Conservation (phyloP, 2,329 filamentous ascomycete species). For the Aspergillus sp. region DNA sequence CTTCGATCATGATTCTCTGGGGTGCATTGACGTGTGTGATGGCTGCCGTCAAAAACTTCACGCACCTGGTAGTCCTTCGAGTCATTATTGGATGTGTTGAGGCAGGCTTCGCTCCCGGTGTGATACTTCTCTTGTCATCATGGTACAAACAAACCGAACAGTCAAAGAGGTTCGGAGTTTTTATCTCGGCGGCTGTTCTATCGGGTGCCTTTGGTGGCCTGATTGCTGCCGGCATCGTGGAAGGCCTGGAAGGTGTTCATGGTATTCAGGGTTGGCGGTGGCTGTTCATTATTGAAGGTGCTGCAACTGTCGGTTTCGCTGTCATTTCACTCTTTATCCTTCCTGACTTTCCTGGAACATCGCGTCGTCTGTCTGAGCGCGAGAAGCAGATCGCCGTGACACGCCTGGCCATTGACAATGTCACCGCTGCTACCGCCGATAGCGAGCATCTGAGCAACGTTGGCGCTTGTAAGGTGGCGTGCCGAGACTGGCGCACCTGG, state of each 20-base stretch:
- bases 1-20: conserved; percentile 53
- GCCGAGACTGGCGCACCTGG: conserved; percentile 33
- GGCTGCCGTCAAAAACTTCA: conserved; percentile 44
- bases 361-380: conserved; percentile 32
- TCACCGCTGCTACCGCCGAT: conserved; percentile 11
- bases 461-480: not conserved
- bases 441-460: not conserved
- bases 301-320: conserved; percentile 42
- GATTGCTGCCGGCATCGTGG: conserved; percentile 46
- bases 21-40: conserved; percentile 47
- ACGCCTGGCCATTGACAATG: conserved; percentile 14
- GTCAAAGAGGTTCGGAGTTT: conserved; percentile 53
- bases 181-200: conserved; percentile 53
- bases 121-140: conserved; percentile 44
- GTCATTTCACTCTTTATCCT: conserved; percentile 43
- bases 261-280: conserved; percentile 49
- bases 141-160: conserved; percentile 59
- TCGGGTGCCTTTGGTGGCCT: conserved; percentile 52
- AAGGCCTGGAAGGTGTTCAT: conserved; percentile 40
- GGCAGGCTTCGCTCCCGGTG: conserved; percentile 18
- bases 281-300: conserved; percentile 45
- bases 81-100: conserved; percentile 17
- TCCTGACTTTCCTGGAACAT: conserved; percentile 47
- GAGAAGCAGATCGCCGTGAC: conserved; percentile 18
- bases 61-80: conserved; percentile 44